These are phyloP conservation scores for Rhodotorula glutinis DNA, from an alignment of 1,284 basidiomycete species.

Conservation along the genomic window DNA sequence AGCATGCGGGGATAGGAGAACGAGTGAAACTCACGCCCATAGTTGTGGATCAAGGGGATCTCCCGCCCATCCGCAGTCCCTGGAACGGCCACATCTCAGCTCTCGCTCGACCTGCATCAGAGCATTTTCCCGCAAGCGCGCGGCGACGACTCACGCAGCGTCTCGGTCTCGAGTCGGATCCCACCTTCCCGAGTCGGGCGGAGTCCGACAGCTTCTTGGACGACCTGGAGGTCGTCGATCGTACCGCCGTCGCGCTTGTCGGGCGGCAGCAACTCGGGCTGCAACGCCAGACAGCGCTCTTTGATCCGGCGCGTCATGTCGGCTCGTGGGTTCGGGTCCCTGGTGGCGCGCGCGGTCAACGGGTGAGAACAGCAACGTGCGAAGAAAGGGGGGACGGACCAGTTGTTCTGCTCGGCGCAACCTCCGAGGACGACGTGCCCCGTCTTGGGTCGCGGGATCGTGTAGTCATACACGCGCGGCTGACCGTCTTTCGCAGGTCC, in stretches of 20 bases:
- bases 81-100: not conserved
- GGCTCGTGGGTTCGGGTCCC: constrained; percentile 59
- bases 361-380: too few relatives aligned
- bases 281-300: constrained; percentile 57
- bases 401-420: constrained; percentile 61
- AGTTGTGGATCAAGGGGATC: constrained; percentile 54
- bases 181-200: constrained; percentile 56
- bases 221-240: constrained; percentile 61
- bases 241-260: constrained; percentile 46
- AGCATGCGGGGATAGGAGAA: too few relatives aligned
- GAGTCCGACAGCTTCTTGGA: constrained; percentile 65
- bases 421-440: constrained; percentile 65
- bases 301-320: constrained; percentile 64
- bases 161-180: constrained; percentile 51
- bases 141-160: not conserved
- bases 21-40: constrained; percentile 41
- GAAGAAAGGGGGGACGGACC: constrained; percentile 50
- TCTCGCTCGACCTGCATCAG: too few relatives aligned
- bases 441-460: constrained; percentile 56
- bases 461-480: constrained; percentile 57
- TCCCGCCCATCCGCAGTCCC: constrained; percentile 26
- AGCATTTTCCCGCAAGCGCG: too few relatives aligned
- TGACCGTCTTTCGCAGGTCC: constrained; percentile 45
- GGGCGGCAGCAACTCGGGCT: constrained; percentile 66
- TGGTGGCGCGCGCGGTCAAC: constrained; percentile 33